A percentile compares a stretch with the other conserved stretches of the same genome.
Evolutionary conservation across 345 rosid genomes (phyloP).

Genomic region (Isatis tinctoria): DNA sequence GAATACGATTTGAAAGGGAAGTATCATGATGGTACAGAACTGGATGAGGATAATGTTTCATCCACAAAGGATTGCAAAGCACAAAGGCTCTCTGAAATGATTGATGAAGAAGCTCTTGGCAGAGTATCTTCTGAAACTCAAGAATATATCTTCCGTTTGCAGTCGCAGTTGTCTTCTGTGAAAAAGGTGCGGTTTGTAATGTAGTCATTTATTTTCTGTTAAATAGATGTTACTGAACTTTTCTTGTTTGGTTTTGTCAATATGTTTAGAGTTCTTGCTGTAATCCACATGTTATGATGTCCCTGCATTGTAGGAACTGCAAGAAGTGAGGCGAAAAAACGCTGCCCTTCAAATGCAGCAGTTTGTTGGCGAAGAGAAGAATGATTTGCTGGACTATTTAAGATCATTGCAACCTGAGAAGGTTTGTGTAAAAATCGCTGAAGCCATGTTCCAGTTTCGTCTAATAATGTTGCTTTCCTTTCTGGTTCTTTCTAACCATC

Average conservation of each 20-base stretch:
- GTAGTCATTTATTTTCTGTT: neutral
- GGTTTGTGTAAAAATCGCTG: slow-evolving; percentile 36
- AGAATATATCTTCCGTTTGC: slow-evolving; percentile 63
- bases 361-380: slow-evolving; percentile 97
- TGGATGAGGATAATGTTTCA: slow-evolving; percentile 31
- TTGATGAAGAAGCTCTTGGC: slow-evolving; percentile 51
- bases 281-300: neutral
- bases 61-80: slow-evolving; percentile 28
- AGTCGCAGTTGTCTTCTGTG: slow-evolving; percentile 63
- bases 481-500: neutral
- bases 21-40: slow-evolving; percentile 31
- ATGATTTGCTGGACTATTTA: slow-evolving; percentile 90
- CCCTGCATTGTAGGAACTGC: slow-evolving; percentile 56
- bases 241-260: neutral
- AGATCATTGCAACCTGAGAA: slow-evolving; percentile 93
- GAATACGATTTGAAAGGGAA: slow-evolving; percentile 40
- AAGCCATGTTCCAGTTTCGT: neutral
- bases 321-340: slow-evolving; percentile 74
- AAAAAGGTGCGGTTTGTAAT: slow-evolving; percentile 54
- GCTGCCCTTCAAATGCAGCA: slow-evolving; percentile 99
- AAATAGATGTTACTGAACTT: neutral
- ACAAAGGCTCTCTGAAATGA: slow-evolving; percentile 35
- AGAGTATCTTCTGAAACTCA: slow-evolving; percentile 68
- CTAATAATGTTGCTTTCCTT: neutral
- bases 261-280: neutral